Conservation (phyloP, 108 stramenopile species). For the Cyclotella atomus region DNA sequence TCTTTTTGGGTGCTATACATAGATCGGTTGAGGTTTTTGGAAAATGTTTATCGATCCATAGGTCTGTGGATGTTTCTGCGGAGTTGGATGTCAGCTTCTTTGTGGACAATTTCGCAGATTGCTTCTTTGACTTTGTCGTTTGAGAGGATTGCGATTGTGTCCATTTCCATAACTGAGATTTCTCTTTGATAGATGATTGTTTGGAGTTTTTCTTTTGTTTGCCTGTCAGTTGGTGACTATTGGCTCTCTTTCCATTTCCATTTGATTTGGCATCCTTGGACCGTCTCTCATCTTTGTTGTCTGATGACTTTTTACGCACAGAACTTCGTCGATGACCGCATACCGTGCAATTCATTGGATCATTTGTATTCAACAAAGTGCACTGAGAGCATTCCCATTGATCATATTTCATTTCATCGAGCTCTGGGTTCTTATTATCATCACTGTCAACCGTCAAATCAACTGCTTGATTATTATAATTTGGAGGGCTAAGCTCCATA, state of each 20-base stretch:
- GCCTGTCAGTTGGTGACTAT: no score
- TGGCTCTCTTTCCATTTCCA: neutral
- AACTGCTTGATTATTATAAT: neutral
- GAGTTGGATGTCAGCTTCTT: neutral
- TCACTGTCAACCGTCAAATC: constrained; percentile 1
- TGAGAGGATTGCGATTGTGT: neutral
- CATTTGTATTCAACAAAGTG: constrained; percentile 30
- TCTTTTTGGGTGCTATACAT: constrained; percentile 86
- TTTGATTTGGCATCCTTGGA: no score
- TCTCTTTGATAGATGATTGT: neutral
- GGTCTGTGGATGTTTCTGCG: neutral
- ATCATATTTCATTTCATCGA: neutral
- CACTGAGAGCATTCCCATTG: constrained; percentile 34
- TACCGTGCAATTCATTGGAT: constrained; percentile 15
- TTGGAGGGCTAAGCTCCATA: neutral
- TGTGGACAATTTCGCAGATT: no score
- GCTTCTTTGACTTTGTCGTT: neutral
- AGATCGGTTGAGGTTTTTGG: constrained; percentile 60
- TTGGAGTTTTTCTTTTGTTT: neutral
- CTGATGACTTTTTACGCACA: constrained; percentile 8
- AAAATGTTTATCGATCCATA: constrained; percentile 76
- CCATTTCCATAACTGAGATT: constrained; percentile 9
- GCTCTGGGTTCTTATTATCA: neutral
- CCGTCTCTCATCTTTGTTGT: neutral
- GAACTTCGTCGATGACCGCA: constrained; percentile 16